Evolutionary conservation across 768 basidiomycete species (phyloP).

Genomic region (Sistotremastrum suecicum): DNA sequence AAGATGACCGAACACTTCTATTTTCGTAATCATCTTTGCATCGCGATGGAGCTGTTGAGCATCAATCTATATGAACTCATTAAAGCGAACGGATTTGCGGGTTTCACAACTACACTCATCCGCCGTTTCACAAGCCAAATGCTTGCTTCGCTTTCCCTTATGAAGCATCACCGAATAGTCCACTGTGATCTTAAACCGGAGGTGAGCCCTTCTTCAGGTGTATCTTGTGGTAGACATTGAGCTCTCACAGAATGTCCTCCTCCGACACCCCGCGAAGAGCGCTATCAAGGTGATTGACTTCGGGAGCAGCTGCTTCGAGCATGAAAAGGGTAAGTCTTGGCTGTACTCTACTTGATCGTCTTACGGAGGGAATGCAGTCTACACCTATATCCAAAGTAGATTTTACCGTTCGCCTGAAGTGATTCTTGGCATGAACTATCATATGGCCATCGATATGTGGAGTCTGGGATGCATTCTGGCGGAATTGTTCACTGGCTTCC

Average conservation of each 20-base stretch:
- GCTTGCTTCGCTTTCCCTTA: constrained; percentile 78
- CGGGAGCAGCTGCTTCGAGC: constrained; percentile 95
- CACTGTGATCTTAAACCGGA: constrained; percentile 99
- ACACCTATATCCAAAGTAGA: constrained; percentile 98
- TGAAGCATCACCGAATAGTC: constrained; percentile 95
- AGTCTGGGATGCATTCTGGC: constrained; percentile 96
- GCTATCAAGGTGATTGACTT: constrained; percentile 98
- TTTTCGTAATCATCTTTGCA: constrained; percentile 94
- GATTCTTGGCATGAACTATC: constrained; percentile 97
- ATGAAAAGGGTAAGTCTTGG: constrained; percentile 76
- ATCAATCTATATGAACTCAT: constrained; percentile 99
- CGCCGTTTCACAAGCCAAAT: constrained; percentile 95
- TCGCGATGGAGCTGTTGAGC: constrained; percentile 94
- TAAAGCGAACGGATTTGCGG: constrained; percentile 96
- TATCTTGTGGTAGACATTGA: constrained; percentile 2
- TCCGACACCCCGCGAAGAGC: constrained; percentile 91
- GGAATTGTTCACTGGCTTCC: constrained; percentile 93
- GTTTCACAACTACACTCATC: constrained; percentile 92
- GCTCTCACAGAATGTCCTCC: constrained; percentile 64
- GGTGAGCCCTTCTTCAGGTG: constrained; percentile 25
- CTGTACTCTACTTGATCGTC: neutral
- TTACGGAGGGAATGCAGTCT: constrained; percentile 40
- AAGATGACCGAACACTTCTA: constrained; percentile 98
- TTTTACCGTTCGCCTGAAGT: constrained; percentile 99
- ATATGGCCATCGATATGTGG: constrained; percentile 99